Evolutionary conservation across 495 filamentous ascomycete species (phyloP).

Genomic region (Poronia punctata): DNA sequence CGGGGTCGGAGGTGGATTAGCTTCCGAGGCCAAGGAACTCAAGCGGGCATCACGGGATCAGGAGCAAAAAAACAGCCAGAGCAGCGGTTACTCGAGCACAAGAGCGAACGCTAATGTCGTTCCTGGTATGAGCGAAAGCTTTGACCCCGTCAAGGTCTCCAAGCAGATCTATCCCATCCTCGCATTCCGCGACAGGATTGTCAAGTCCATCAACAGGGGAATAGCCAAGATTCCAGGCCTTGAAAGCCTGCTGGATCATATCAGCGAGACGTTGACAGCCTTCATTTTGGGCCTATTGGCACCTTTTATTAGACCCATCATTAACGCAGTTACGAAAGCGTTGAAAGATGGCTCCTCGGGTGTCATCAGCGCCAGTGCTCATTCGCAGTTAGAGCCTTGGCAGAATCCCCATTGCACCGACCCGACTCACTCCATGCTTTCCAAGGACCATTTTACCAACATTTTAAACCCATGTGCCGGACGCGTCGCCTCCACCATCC

Average conservation of each 20-base stretch:
- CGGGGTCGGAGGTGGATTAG: slow-evolving; percentile 61
- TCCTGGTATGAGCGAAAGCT: slow-evolving; percentile 62
- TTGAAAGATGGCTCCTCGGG: slow-evolving; percentile 77
- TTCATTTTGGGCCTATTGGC: slow-evolving; percentile 86
- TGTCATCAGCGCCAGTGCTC: slow-evolving; percentile 71
- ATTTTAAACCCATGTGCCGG: slow-evolving; percentile 84
- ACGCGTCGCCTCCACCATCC: slow-evolving; percentile 65
- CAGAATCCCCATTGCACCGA: slow-evolving; percentile 76
- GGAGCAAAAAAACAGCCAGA: slow-evolving; percentile 51
- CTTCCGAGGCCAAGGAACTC: slow-evolving; percentile 70
- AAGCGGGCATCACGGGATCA: slow-evolving; percentile 68
- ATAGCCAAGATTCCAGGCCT: slow-evolving; percentile 91
- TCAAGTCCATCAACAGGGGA: slow-evolving; percentile 69
- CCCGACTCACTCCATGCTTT: slow-evolving; percentile 90
- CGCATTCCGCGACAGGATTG: slow-evolving; percentile 87
- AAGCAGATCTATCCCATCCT: slow-evolving; percentile 90
- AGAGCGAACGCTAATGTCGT: slow-evolving; percentile 42
- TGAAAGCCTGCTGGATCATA: slow-evolving; percentile 77
- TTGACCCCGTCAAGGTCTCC: slow-evolving; percentile 77
- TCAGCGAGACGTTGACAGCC: slow-evolving; percentile 82
- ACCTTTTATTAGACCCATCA: slow-evolving; percentile 84
- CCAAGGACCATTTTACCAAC: slow-evolving; percentile 96
- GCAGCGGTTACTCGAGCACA: slow-evolving; percentile 13
- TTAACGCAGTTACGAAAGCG: slow-evolving; percentile 72
- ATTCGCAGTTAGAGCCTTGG: slow-evolving; percentile 89